Percentiles rank a stretch among this genome's conserved stretches.
Conservation (phyloP, 768 basidiomycete species). For the Psilocybe sp. region DNA sequence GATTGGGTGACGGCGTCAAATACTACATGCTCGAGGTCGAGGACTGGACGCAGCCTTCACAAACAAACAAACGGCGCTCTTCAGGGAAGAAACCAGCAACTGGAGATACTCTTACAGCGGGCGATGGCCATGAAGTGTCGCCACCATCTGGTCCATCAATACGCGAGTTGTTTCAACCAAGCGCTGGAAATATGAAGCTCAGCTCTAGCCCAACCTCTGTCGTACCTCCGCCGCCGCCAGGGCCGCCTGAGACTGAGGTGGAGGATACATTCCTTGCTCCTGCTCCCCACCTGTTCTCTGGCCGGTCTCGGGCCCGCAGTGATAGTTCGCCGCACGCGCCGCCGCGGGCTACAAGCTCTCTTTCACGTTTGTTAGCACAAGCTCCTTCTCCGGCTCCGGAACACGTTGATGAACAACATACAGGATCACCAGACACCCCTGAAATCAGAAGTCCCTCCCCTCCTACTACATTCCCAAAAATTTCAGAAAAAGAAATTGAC, state of each 20-base stretch:
- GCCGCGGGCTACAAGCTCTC: conserved; percentile 52
- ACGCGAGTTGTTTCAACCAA: neutral
- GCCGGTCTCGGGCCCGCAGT: conserved; percentile 46
- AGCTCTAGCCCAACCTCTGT: too few relatives aligned
- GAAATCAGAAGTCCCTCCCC: conserved; percentile 27
- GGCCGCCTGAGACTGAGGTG: conserved; percentile 66
- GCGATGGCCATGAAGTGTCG: conserved; percentile 31
- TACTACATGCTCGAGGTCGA: conserved; percentile 94
- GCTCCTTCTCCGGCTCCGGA: conserved; percentile 49
- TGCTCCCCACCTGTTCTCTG: conserved; percentile 66
- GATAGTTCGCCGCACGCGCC: conserved; percentile 69
- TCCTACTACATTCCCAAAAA: conserved; percentile 30
- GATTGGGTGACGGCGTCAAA: conserved; percentile 84
- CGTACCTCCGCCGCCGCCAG: conserved; percentile 46
- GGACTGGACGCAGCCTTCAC: conserved; percentile 82
- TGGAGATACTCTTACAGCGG: conserved; percentile 27
- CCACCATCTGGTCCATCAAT: conserved; percentile 7
- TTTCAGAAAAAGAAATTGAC: too few relatives aligned
- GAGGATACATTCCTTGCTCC: conserved; percentile 71
- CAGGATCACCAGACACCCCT: conserved; percentile 2
- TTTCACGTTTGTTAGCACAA: conserved; percentile 78
- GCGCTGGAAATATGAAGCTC: conserved; percentile 16
- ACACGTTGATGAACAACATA: conserved; percentile 9
- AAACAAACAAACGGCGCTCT: conserved; percentile 53
- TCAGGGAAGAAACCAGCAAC: conserved; percentile 43